Percentiles rank a stretch among this genome's conserved stretches.
These are phyloP conservation scores for Thecaphora frezii DNA, from an alignment of 1,284 basidiomycete species.

Conservation along the genomic window DNA sequence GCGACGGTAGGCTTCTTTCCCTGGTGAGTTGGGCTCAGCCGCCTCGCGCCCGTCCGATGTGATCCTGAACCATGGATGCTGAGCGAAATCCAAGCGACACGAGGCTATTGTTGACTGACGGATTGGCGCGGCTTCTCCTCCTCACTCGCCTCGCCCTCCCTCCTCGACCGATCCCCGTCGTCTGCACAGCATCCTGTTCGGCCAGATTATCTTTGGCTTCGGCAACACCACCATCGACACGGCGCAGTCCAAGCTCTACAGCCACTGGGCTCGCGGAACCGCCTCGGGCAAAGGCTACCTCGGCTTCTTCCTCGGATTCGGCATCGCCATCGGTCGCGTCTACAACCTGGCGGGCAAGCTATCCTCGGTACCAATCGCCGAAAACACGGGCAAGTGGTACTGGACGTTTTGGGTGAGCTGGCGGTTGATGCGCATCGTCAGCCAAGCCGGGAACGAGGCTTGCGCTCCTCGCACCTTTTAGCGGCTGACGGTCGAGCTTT, in stretches of 20 bases:
- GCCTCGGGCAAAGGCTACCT: conserved; percentile 14
- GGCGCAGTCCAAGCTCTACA: conserved; percentile 51
- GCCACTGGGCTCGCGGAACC: conserved; percentile 27
- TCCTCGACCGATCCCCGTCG: too few relatives aligned
- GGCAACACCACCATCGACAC: conserved; percentile 57
- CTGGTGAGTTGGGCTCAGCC: conserved; percentile 1
- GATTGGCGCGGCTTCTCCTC: too few relatives aligned
- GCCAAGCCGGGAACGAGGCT: too few relatives aligned
- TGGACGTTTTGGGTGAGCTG: conserved; percentile 61
- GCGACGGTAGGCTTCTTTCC: conserved; percentile 25
- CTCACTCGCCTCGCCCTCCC: too few relatives aligned
- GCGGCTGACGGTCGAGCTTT: too few relatives aligned
- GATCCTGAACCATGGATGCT: too few relatives aligned
- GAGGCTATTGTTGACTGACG: too few relatives aligned
- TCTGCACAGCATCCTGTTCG: conserved; percentile 29
- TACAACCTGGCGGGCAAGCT: conserved; percentile 41
- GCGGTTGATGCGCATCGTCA: too few relatives aligned
- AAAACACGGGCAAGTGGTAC: conserved; percentile 58
- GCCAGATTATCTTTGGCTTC: conserved; percentile 49
- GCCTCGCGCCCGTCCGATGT: too few relatives aligned
- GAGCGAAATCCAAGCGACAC: too few relatives aligned
- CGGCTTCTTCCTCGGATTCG: conserved; percentile 51
- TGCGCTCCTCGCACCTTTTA: too few relatives aligned
- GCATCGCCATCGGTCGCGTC: conserved; percentile 54
- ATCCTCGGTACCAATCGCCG: conserved; percentile 58